These are phyloP conservation scores for Termitomyces sp. DNA, from an alignment of 1,284 basidiomycete genomes.

Conservation along the genomic window DNA sequence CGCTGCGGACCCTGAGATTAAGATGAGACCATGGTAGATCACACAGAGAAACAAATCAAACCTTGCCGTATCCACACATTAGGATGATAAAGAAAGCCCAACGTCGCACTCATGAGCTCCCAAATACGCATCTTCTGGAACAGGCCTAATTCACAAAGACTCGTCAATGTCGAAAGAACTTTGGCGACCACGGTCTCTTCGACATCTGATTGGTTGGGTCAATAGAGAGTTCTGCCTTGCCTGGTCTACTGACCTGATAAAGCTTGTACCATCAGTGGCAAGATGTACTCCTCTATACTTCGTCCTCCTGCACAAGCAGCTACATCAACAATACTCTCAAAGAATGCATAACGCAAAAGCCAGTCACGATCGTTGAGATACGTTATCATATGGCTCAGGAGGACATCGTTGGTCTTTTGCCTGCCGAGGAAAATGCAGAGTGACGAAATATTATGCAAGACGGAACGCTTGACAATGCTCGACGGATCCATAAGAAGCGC, in stretches of 20 bases:
- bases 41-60: conserved; percentile 25
- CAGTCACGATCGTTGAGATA: conserved; percentile 96
- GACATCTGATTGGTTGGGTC: conserved; percentile 56
- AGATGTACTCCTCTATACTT: conserved; percentile 83
- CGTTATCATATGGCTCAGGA: conserved; percentile 97
- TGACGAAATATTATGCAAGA: conserved; percentile 77
- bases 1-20: conserved; percentile 65
- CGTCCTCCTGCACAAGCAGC: conserved; percentile 87
- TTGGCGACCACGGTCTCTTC: conserved; percentile 92
- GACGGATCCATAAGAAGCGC: conserved; percentile 73
- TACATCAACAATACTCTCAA: conserved; percentile 93
- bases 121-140: conserved; percentile 91
- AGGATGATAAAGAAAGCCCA: conserved; percentile 92
- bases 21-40: not conserved
- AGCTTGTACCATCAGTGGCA: conserved; percentile 94
- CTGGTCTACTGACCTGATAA: conserved; percentile 60
- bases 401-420: conserved; percentile 89
- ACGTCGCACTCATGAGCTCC: conserved; percentile 84
- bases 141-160: conserved; percentile 80
- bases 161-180: conserved; percentile 81
- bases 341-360: conserved; percentile 87
- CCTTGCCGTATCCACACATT: conserved; percentile 96
- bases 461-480: conserved; percentile 71
- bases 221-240: conserved; percentile 7
- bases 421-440: conserved; percentile 92